Base-by-base conservation (phyloP, 139 green algal genomes). In the Chlorella vulgaris region DNA sequence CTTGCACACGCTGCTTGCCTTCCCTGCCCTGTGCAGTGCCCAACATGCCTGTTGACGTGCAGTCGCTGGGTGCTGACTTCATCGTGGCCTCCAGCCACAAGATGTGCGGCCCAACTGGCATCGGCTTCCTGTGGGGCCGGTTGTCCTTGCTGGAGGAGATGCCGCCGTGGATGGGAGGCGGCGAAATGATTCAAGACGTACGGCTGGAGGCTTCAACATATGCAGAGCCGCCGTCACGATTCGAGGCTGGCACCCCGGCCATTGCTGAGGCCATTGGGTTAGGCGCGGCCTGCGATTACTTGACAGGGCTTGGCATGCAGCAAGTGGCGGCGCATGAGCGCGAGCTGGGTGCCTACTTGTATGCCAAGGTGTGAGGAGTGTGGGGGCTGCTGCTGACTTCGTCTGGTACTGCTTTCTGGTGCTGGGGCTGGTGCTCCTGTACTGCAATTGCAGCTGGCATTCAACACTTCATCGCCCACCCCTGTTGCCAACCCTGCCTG, bases 181-280 rank as follows among this genome's bases (percentile, higher is more conserved):
- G 97, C 24, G 97, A 99, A 87, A 99, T 99, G 97, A 99, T 99
- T 42, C 68, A 93, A 71, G 93, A 98, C 73, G 97, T 99, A 47
- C 96, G 90, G 74, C 82, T 99, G 60, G 92, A 98, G 74, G 88
- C 93, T 58, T 97, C 92, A 15, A 99, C 97, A 0, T 99, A 95
- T 77, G 95, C 96, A 0, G 80, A 89, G 38, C 96, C 97, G 5
- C 97, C 97, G 7, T 89, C 81, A 22, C 86, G 96, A 21, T 99
- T 99, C 83, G 97, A 99, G 87, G 94, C 97, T 0, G 97, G 97
- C 69, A 99, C 97, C 5, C 97, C 97, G 0, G 92, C 94, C 8
- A 99, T 99, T 40, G 96, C 89, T 0, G 87, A 92, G 69, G 87
- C 89, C 33, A 94, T 97, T 42, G 93, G 89, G 8, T 69, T 97